Evolutionary conservation across 257 asterid genomes (phyloP), one percentile per base, ranked within the genome.

Genomic region (Galeopsis tetrahit): DNA sequence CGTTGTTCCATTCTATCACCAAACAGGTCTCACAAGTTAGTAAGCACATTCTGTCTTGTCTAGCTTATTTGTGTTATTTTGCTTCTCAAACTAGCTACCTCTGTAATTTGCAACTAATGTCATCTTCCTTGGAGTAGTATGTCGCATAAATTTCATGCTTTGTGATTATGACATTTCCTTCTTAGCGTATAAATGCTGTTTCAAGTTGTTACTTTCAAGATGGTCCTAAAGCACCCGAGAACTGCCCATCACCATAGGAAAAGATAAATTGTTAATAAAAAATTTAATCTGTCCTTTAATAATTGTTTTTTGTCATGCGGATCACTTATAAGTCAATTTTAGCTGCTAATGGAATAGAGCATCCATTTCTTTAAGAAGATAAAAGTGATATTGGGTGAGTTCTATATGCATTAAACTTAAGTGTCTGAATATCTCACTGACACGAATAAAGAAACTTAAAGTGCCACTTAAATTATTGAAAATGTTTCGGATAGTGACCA

Each of bases 21-120:
- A 93, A 89, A 81, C 98, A 93, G 75, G 95, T 93, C 79, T 89
- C 97, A 51, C 98, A 93, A 96, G 98, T 93, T 84, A 43, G 96
- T 78, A 51, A 78, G 72, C 67, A 33, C 79, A 51, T 60, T 64
- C 75, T 73, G 21, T 57, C 72, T 74, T 81, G 44, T 71, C 42
- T 64, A 52, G 58, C 2, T 66, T 55, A 48, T 79, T 35, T 34
- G 32, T 71, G 51, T 63, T 63, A 52, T 49, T 70, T 68, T 32
- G 51, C 57, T 56, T 79, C 35, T 63, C 51, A 64, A 43, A 56
- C 35, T 32, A 44, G 15, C 55, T 34, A 57, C 77, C 64, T 52
- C 70, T 51, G 3, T 48, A 71, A 35, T 66, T 66, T 66, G 55
- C 59, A 71, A 10, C 5, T 53, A 63, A 17, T 9, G 49, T 73